Evolutionary conservation across 176 grass and related monocot species (phyloP), one percentile per base, ranked within the genome.

Genomic region (Puccinellia tenuiflora): DNA sequence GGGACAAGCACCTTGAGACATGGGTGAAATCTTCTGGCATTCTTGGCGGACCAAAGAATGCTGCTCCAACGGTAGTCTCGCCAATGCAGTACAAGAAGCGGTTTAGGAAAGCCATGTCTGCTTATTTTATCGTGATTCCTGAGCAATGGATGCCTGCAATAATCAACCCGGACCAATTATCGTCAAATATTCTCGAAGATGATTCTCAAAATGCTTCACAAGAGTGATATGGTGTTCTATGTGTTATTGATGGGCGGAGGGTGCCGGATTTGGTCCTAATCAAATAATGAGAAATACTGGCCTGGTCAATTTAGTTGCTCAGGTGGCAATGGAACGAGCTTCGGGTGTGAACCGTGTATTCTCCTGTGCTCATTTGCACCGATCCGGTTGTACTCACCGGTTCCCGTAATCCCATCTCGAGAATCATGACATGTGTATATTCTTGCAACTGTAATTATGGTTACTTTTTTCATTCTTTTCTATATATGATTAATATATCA

Each of bases 1-100:
- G 96, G 96, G 96, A 98, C 89, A 98, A 98, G 87, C 96, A 98
- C 78, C 91, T 98, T 2, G 96, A 98, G 79, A 98, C 96, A 64
- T 98, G 96, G 96, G 93, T 94, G 40, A 98, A 98, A 82, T 90
- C 96, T 35, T 77, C 91, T 68, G 93, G 96, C 62, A 90, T 98
- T 68, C 85, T 98, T 29, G 93, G 96, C 18, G 93, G 96, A 4
- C 85, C 89, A 9, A 96, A 90, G 64, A 95, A 95, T 73, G 80
- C 83, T 21, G 62, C 91, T 26, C 96, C 96, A 37, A 98, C 96
- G 20, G 96, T 98, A 35, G 78, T 98, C 88, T 98, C 96, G 33
- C 96, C 96, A 25, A 95, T 87, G 88, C 91, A 93, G 62, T 98
- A 98, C 81, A 98, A 98, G 80, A 98, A 93, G 60, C 89, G 96